phyloP scores from a whole-genome alignment of 805 yeast species.

The Teunomyces atbi region DNA sequence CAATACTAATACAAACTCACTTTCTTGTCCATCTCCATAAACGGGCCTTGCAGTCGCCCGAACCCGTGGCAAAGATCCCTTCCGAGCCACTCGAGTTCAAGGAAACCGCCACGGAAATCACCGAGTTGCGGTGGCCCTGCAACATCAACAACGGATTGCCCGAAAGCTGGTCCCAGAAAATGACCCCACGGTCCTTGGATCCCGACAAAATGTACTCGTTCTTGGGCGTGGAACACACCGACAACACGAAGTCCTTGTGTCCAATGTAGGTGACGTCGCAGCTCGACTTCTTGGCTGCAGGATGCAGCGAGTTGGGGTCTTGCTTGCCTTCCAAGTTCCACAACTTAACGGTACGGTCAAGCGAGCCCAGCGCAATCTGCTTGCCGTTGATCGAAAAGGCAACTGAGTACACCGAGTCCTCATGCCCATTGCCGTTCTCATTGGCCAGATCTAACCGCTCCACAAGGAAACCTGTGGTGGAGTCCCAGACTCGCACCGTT shows the following conservation, averaged over 20 bases:
- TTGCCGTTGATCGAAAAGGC: constrained; percentile 89
- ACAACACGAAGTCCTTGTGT: constrained; percentile 92
- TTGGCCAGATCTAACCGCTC: constrained; percentile 90
- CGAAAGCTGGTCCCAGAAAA: constrained; percentile 90
- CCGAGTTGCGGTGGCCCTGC: constrained; percentile 96
- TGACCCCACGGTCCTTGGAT: constrained; percentile 94
- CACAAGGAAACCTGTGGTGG: constrained; percentile 84
- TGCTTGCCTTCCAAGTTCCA: constrained; percentile 79
- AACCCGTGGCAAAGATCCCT: constrained; percentile 93
- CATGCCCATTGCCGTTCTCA: constrained; percentile 89
- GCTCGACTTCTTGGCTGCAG: constrained; percentile 40
- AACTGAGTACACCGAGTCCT: constrained; percentile 92
- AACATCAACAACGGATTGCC: constrained; percentile 94
- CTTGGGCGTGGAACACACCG: constrained; percentile 92
- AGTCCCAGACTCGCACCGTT: constrained; percentile 96
- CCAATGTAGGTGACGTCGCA: constrained; percentile 94
- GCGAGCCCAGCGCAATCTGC: constrained; percentile 90
- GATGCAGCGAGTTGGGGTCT: constrained; percentile 20
- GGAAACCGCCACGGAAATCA: constrained; percentile 89
- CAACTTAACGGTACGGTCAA: constrained; percentile 92
- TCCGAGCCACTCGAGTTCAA: constrained; percentile 70
- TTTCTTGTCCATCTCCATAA: constrained; percentile 84
- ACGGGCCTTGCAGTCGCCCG: constrained; percentile 96
- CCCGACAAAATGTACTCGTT: constrained; percentile 90
- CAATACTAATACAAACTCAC: constrained; percentile 12